These are phyloP conservation scores for Blastobotrys aristatus DNA, from an alignment of 1,139 yeast species.

Conservation along the genomic window DNA sequence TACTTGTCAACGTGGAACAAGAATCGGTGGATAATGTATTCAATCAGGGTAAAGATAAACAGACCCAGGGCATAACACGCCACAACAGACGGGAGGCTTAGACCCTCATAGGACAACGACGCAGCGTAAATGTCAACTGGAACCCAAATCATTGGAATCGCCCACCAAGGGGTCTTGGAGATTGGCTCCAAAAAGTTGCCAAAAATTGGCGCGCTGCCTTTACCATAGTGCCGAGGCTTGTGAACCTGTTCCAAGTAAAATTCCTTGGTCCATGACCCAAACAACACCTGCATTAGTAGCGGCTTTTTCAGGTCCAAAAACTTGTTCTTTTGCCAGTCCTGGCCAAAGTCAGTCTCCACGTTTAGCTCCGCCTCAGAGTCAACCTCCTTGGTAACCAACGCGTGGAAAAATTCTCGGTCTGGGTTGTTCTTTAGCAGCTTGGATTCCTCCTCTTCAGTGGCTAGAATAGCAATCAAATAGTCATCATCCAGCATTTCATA, in stretches of 20 bases:
- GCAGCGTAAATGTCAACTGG: slow-evolving; percentile 64
- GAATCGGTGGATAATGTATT: slow-evolving; percentile 83
- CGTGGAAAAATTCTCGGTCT: slow-evolving; percentile 23
- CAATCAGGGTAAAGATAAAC: slow-evolving; percentile 87
- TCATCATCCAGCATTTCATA: slow-evolving; percentile 85
- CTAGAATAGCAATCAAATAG: slow-evolving; percentile 55
- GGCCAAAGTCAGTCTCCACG: slow-evolving; percentile 69
- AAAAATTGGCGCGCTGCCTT: slow-evolving; percentile 86
- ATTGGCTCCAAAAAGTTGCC: slow-evolving; percentile 72
- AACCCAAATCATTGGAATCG: slow-evolving; percentile 84
- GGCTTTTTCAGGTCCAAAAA: slow-evolving; percentile 84
- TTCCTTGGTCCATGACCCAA: slow-evolving; percentile 70
- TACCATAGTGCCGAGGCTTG: slow-evolving; percentile 89
- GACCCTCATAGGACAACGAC: slow-evolving; percentile 34
- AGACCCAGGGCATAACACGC: slow-evolving; percentile 56
- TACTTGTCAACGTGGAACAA: slow-evolving; percentile 84
- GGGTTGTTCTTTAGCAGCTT: slow-evolving; percentile 41
- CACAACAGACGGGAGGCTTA: slow-evolving; percentile 31
- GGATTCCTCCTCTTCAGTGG: slow-evolving; percentile 56
- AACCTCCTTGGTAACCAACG: slow-evolving; percentile 11
- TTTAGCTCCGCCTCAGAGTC: slow-evolving; percentile 59
- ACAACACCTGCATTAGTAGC: slow-evolving; percentile 69
- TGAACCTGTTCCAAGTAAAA: slow-evolving; percentile 95
- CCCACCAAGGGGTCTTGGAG: slow-evolving; percentile 69
- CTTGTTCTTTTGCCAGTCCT: slow-evolving; percentile 70